Percentiles rank a stretch among this genome's conserved stretches.
phyloP scores from a whole-genome alignment of 2,329 filamentous ascomycete species.

The Tolypocladium paradoxum region DNA sequence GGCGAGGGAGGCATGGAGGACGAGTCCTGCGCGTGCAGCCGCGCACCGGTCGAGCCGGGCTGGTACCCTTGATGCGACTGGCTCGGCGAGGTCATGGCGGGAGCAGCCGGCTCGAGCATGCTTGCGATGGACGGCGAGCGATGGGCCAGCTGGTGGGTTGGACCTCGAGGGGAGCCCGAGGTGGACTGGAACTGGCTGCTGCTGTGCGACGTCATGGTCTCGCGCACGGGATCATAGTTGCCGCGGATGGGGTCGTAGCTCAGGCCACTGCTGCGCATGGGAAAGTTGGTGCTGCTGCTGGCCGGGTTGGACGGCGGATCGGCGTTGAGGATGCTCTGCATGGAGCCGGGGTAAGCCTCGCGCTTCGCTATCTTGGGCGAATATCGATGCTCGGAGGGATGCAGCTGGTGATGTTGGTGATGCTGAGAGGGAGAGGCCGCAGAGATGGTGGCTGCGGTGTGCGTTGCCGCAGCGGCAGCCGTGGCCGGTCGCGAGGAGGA shows the following conservation, averaged over 20 bases:
- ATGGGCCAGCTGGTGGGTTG: conserved; percentile 19
- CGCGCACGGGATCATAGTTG: conserved; percentile 54
- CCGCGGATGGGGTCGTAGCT: conserved; percentile 86
- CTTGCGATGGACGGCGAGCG: conserved; percentile 81
- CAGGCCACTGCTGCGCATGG: conserved; percentile 59
- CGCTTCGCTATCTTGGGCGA: conserved; percentile 40
- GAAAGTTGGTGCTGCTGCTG: conserved; percentile 29
- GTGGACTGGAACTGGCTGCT: conserved; percentile 34
- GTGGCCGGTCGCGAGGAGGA: conserved; percentile 15
- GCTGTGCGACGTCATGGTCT: conserved; percentile 47
- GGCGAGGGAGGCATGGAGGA: conserved; percentile 32
- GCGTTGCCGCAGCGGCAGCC: conserved; percentile 17
- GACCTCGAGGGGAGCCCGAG: conserved; percentile 38
- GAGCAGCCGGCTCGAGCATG: conserved; percentile 55
- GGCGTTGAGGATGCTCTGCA: conserved; percentile 46
- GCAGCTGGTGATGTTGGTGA: conserved; percentile 13
- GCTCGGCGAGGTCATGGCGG: conserved; percentile 15
- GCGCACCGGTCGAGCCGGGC: conserved; percentile 14
- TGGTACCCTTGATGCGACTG: conserved; percentile 18
- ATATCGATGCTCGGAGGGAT: conserved; percentile 21
- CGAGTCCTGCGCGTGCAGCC: conserved; percentile 23
- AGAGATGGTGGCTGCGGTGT: conserved; percentile 9
- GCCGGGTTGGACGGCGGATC: conserved; percentile 33
- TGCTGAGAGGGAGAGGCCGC: conserved; percentile 10
- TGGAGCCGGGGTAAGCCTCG: conserved; percentile 38